phyloP scores from a whole-genome alignment of 192 early-diverging fungal genomes.

The Podila epicladia region DNA sequence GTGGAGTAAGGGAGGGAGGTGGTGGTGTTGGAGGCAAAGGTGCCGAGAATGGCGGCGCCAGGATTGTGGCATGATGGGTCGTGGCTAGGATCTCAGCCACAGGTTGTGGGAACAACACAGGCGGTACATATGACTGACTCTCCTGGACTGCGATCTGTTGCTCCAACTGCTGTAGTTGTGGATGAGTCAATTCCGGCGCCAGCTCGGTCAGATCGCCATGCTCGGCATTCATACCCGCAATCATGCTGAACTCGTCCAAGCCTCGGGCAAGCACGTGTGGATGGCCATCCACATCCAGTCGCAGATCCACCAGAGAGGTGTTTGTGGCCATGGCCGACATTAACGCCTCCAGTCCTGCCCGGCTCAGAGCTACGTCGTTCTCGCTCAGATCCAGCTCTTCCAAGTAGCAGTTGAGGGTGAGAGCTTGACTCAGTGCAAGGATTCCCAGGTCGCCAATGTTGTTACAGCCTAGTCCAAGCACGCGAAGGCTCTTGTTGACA shows the following conservation, averaged over 20 bases:
- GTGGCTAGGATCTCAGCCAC: not conserved
- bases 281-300: slow-evolving; percentile 22
- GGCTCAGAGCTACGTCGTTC: slow-evolving; percentile 33
- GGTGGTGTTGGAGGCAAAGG: not conserved
- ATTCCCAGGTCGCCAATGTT: slow-evolving; percentile 38
- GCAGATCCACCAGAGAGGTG: slow-evolving; percentile 22
- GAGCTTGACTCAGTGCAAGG: slow-evolving; percentile 26
- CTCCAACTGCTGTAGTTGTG: not conserved
- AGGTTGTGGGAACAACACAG: not conserved
- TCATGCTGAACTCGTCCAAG: not conserved
- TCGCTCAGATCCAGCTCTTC: slow-evolving; percentile 46
- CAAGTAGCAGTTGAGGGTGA: slow-evolving; percentile 21
- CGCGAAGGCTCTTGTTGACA: slow-evolving; percentile 30
- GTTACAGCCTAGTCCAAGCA: slow-evolving; percentile 29
- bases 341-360: slow-evolving; percentile 31
- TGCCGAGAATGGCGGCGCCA: not conserved
- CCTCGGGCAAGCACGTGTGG: slow-evolving; percentile 1
- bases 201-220: not conserved
- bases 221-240: not conserved
- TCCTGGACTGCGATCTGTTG: not conserved
- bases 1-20: not conserved
- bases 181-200: not conserved
- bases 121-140: not conserved
- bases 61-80: not conserved
- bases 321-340: slow-evolving; percentile 33